phyloP scores from a whole-genome alignment of 169 alveolate genomes.

The Babesia gibsoni region DNA sequence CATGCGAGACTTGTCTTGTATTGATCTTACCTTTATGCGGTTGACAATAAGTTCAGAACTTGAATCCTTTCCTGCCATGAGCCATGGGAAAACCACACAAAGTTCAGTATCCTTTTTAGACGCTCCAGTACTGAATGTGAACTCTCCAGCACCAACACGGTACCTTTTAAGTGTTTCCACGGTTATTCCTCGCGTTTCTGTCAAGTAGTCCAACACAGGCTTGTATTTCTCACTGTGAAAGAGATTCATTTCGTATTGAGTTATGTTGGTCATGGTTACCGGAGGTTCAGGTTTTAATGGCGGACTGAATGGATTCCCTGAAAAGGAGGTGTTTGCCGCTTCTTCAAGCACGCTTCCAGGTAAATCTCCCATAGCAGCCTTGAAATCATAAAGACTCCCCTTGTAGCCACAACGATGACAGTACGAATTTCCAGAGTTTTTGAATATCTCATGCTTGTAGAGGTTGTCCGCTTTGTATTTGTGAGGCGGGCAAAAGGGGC shows the following conservation, averaged over 20 bases:
- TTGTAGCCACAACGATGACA: slow-evolving; percentile 82
- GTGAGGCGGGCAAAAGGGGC: slow-evolving; percentile 85
- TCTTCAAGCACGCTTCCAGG: slow-evolving; percentile 52
- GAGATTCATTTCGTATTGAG: slow-evolving; percentile 67
- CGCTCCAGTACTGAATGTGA: slow-evolving; percentile 20
- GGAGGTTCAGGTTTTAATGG: slow-evolving; percentile 22
- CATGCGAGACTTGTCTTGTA: slow-evolving; percentile 82
- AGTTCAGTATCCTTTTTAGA: slow-evolving; percentile 62
- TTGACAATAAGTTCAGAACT: slow-evolving; percentile 39
- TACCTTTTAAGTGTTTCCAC: slow-evolving; percentile 75
- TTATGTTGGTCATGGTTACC: slow-evolving; percentile 56
- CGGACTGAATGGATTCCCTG: slow-evolving; percentile 33
- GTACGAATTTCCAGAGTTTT: slow-evolving; percentile 80
- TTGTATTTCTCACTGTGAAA: slow-evolving; percentile 62
- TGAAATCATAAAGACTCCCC: slow-evolving; percentile 85
- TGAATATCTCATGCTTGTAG: slow-evolving; percentile 79
- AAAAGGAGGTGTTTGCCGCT: slow-evolving; percentile 32
- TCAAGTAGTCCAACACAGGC: slow-evolving; percentile 76
- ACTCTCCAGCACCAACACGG: slow-evolving; percentile 82
- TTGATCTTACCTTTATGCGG: slow-evolving; percentile 70
- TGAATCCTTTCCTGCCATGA: slow-evolving; percentile 1
- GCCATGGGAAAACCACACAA: slow-evolving; percentile 68
- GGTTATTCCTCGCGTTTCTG: slow-evolving; percentile 75
- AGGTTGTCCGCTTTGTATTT: slow-evolving; percentile 76
- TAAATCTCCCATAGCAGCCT: slow-evolving; percentile 78